phyloP scores from a whole-genome alignment of 129 eudicot genomes.

The Calendula officinalis region DNA sequence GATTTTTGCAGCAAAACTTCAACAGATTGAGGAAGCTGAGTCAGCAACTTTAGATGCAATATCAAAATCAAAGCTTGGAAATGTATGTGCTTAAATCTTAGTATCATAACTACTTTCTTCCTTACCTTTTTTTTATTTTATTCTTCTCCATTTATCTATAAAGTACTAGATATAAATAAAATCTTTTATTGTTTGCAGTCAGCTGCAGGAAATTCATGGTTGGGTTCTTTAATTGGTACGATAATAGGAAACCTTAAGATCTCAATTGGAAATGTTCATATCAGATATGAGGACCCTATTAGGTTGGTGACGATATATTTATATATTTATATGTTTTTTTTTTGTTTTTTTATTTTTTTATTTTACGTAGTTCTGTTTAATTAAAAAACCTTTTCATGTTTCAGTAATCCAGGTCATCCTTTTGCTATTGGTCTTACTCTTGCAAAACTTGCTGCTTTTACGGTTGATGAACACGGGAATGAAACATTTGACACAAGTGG shows the following conservation, averaged over 20 bases:
- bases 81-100: constrained; percentile 47
- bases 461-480: constrained; percentile 93
- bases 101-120: constrained; percentile 12
- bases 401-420: constrained; percentile 90
- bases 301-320: neutral
- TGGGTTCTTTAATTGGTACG: constrained; percentile 78
- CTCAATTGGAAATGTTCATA: constrained; percentile 86
- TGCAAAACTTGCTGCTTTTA: constrained; percentile 97
- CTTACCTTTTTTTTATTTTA: neutral
- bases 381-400: constrained; percentile 2
- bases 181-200: neutral
- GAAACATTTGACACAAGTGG: constrained; percentile 99
- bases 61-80: constrained; percentile 90
- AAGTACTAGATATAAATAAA: constrained; percentile 1
- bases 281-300: constrained; percentile 81
- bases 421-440: constrained; percentile 92
- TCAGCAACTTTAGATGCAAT: constrained; percentile 90
- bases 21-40: constrained; percentile 97
- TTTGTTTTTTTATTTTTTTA: constrained; percentile 7
- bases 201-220: constrained; percentile 70
- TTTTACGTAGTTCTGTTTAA: constrained; percentile 20
- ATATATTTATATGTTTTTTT: too few species aligned
- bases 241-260: constrained; percentile 87
- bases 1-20: constrained; percentile 83
- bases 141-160: constrained; percentile 5